Percentiles rank a stretch among this genome's conserved stretches.
phyloP scores from a whole-genome alignment of 306 rosid species.

The Heteromeles arbutifolia region DNA sequence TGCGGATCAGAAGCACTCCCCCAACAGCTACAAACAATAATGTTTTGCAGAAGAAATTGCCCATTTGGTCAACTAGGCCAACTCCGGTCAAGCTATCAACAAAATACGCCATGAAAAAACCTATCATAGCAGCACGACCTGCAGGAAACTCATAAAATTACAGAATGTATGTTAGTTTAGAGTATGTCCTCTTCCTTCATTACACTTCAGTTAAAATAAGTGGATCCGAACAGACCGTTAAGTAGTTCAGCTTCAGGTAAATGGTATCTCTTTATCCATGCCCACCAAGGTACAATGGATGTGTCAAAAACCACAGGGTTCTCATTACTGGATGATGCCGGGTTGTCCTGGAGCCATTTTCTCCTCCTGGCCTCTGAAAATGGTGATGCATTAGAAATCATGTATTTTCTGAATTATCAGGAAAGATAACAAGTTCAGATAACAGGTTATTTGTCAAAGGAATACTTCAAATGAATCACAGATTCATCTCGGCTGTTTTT shows the following conservation, averaged over 20 bases:
- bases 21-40: slow-evolving; percentile 71
- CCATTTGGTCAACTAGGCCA: slow-evolving; percentile 90
- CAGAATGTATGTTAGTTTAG: not conserved
- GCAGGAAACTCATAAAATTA: slow-evolving; percentile 12
- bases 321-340: slow-evolving; percentile 76
- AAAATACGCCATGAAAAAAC: slow-evolving; percentile 88
- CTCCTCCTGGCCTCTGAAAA: slow-evolving; percentile 91
- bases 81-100: slow-evolving; percentile 99
- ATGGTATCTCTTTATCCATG: slow-evolving; percentile 93
- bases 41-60: slow-evolving; percentile 93
- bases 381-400: slow-evolving; percentile 19
- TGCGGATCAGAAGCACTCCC: slow-evolving; percentile 87
- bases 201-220: slow-evolving; percentile 5
- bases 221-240: slow-evolving; percentile 55
- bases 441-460: not conserved
- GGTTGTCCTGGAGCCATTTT: slow-evolving; percentile 82
- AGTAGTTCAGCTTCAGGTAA: slow-evolving; percentile 96
- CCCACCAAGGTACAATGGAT: slow-evolving; percentile 97
- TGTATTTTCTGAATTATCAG: slow-evolving; percentile 13
- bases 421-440: not conserved
- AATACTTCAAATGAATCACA: not conserved
- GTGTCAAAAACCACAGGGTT: slow-evolving; percentile 80
- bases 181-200: not conserved
- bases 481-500: not conserved
- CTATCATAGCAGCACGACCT: slow-evolving; percentile 65